Conservation (phyloP, 441 rosid species). For the Manihot esculenta region DNA sequence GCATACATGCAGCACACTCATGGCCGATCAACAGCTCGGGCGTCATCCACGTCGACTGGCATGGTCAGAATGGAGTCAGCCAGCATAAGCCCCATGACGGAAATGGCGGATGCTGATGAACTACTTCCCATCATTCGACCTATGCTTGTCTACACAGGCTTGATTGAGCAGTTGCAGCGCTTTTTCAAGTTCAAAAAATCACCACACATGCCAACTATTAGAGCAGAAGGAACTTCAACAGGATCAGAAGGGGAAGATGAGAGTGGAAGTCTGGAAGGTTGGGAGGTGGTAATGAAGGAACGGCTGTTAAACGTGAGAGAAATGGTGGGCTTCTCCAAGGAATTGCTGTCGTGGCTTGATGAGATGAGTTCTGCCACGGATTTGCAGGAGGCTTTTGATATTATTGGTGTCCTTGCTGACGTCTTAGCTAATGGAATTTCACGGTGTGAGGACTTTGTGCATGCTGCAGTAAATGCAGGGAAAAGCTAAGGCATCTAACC, state of each 20-base stretch:
- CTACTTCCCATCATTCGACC: conserved; percentile 69
- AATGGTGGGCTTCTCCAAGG: conserved; percentile 89
- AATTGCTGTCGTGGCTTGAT: conserved; percentile 85
- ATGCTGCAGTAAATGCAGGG: conserved; percentile 63
- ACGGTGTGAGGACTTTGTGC: conserved; percentile 78
- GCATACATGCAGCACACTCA: conserved; percentile 95
- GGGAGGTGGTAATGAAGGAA: conserved; percentile 93
- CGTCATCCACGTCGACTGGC: conserved; percentile 33
- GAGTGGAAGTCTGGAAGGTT: conserved; percentile 60
- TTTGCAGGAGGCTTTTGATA: conserved; percentile 94
- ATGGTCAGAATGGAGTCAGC: conserved; percentile 45
- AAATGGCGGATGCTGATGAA: conserved; percentile 47
- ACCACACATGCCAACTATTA: conserved; percentile 26
- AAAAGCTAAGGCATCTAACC: conserved; percentile 40
- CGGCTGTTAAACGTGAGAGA: conserved; percentile 72
- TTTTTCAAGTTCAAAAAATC: conserved; percentile 74
- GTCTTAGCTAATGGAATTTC: conserved; percentile 73
- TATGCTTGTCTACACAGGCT: conserved; percentile 94
- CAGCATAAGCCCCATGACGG: conserved; percentile 38
- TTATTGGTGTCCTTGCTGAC: conserved; percentile 74
- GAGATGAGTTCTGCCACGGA: conserved; percentile 74
- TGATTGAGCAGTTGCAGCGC: conserved; percentile 94
- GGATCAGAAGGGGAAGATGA: conserved; percentile 41
- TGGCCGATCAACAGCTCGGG: conserved; percentile 55
- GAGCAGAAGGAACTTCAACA: conserved; percentile 49